These are phyloP conservation scores for Xylaria intraflava DNA, from an alignment of 495 filamentous ascomycete genomes.

Conservation along the genomic window DNA sequence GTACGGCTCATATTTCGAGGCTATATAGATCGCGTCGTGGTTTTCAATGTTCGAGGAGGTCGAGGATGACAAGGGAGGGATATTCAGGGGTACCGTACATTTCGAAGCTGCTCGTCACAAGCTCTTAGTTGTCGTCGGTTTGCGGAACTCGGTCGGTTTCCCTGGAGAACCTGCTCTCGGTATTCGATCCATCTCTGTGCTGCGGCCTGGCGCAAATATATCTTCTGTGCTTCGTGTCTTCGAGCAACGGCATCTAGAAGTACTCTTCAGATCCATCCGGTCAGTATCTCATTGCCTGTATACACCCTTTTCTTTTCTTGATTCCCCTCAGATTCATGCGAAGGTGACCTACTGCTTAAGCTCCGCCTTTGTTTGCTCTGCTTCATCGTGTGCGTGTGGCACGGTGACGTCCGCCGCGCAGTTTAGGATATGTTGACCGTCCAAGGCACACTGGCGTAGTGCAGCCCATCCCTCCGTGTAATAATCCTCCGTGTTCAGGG, in stretches of 20 bases:
- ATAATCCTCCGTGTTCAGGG: conserved; percentile 57
- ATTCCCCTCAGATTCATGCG: no score
- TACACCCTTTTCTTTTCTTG: background rate
- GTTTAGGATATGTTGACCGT: conserved; percentile 68
- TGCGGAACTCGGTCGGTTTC: conserved; percentile 51
- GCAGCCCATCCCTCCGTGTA: conserved; percentile 72
- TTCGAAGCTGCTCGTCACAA: conserved; percentile 53
- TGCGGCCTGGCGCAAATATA: conserved; percentile 71
- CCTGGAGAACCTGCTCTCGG: conserved; percentile 59
- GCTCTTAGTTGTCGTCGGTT: conserved; percentile 53
- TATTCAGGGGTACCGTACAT: conserved; percentile 41
- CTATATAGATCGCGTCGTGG: background rate
- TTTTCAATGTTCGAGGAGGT: background rate
- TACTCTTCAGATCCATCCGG: conserved; percentile 45
- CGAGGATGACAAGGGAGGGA: background rate
- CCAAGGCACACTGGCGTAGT: conserved; percentile 65
- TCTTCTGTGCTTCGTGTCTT: conserved; percentile 78
- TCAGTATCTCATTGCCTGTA: conserved; percentile 14
- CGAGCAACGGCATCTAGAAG: conserved; percentile 71
- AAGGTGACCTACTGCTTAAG: conserved; percentile 58
- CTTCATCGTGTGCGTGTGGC: conserved; percentile 47
- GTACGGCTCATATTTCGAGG: background rate
- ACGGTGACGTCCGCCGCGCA: conserved; percentile 58
- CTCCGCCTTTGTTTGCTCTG: conserved; percentile 67
- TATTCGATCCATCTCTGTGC: conserved; percentile 75